Percentiles rank a stretch among this genome's conserved stretches.
Evolutionary conservation across 305 asterid genomes (phyloP).

Genomic region (Rubia occidens): DNA sequence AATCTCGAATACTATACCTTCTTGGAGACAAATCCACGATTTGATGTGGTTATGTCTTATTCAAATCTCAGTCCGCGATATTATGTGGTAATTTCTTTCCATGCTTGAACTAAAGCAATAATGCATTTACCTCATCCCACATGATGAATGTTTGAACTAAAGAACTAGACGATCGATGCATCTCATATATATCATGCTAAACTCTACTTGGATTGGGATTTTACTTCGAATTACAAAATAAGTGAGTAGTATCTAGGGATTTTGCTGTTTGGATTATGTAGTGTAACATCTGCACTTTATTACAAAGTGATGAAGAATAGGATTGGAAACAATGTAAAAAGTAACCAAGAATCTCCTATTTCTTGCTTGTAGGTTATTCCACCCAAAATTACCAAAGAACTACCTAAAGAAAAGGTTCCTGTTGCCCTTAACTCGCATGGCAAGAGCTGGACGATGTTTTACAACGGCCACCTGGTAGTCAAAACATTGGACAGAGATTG

Average conservation of each 20-base stretch:
- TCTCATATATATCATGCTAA: not conserved
- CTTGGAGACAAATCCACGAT: conserved; percentile 26
- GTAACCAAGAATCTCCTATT: not conserved
- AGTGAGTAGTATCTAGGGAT: too few species aligned
- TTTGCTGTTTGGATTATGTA: too few species aligned
- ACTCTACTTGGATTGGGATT: not conserved
- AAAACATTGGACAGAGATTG: too few species aligned
- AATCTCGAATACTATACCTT: conserved; percentile 25
- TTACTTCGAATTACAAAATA: not conserved
- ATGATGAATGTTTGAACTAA: not conserved
- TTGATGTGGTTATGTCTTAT: conserved; percentile 20
- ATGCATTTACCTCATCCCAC: too few species aligned
- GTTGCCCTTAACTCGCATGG: conserved; percentile 28
- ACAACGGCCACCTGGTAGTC: conserved; percentile 5
- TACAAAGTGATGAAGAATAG: not conserved
- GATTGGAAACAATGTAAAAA: not conserved
- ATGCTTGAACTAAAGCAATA: too few species aligned
- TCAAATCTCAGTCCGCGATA: conserved; percentile 15
- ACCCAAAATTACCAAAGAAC: not conserved
- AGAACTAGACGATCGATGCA: too few species aligned
- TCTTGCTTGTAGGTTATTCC: conserved; percentile 27
- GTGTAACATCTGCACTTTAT: not conserved
- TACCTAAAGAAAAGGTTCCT: conserved; percentile 12
- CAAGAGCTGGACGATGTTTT: conserved; percentile 28
- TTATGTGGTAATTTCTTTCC: conserved; percentile 22